These are phyloP conservation scores for Dryadomyces sulphureus DNA, from an alignment of 2,329 filamentous ascomycete genomes.

Conservation along the genomic window DNA sequence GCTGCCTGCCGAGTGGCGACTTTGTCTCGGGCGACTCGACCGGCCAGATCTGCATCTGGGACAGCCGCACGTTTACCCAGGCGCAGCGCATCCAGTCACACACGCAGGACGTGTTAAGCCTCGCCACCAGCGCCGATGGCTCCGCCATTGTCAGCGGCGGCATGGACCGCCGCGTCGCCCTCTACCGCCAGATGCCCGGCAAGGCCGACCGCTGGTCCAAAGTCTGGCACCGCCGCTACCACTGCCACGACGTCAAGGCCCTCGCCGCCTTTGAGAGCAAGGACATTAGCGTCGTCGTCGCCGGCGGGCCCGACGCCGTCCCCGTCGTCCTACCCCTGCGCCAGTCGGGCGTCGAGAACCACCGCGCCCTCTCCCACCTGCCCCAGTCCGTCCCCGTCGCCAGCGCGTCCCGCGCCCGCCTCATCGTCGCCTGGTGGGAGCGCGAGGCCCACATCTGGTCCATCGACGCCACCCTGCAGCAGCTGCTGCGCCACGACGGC, in stretches of 20 bases:
- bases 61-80: conserved; percentile 81
- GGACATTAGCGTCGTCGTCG: conserved; percentile 73
- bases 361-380: conserved; percentile 67
- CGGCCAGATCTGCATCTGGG: conserved; percentile 86
- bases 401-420: conserved; percentile 56
- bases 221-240: conserved; percentile 72
- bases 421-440: conserved; percentile 88
- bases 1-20: conserved; percentile 71
- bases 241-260: conserved; percentile 88
- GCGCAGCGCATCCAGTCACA: conserved; percentile 76
- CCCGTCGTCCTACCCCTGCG: conserved; percentile 70
- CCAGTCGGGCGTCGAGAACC: conserved; percentile 64
- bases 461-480: conserved; percentile 28
- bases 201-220: conserved; percentile 63
- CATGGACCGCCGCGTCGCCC: conserved; percentile 75
- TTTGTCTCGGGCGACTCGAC: conserved; percentile 93
- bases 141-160: conserved; percentile 75
- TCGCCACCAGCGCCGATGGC: conserved; percentile 71
- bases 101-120: conserved; percentile 75
- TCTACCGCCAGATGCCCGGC: conserved; percentile 54
- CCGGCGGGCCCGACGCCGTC: conserved; percentile 79
- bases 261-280: conserved; percentile 81
- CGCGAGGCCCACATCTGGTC: conserved; percentile 75
- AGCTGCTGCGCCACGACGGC: conserved; percentile 27
- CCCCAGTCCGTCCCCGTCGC: conserved; percentile 63